Evolutionary conservation across 2,329 filamentous ascomycete species (phyloP), one percentile per base, ranked within the genome.

Genomic region (Cladosporium sp.): DNA sequence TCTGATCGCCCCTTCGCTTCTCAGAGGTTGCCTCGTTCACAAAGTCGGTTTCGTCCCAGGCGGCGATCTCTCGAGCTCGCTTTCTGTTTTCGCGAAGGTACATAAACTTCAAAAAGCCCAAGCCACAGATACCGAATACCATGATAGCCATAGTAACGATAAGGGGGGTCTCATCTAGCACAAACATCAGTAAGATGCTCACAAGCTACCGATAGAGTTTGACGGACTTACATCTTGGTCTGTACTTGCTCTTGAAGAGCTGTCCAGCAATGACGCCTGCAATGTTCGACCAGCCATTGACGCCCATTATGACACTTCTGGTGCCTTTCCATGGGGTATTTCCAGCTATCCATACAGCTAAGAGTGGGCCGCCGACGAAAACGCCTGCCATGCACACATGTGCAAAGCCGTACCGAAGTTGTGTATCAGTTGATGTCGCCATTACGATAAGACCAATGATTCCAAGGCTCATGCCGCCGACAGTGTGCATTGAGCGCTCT

Each of bases 261-360:
- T 48, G 45, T 7, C 45, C 45, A 15, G 45, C 45, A n/a, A 48
- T 48, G 17, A 48, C 45, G 9, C 45, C 45, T 19, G 45, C 45
- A n/a, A 48, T 48, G 25, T 48, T 48, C 19, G 45, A 48, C 45
- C 45, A 48, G 13, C 45, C 45, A 17, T 48, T 48, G n/a, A 48
- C 45, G 6, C 45, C 45, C 45, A 48, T 48, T 4, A 48, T 35
- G 17, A 48, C 45, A 7, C 45, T 48, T 19, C 45, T 32, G 1
- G 45, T 48, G 2, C 45, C 45, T 48, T 48, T 48, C 45, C 45
- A 48, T 3, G 45, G 45, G 9, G 45, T 48, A 10, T 48, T 48
- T 5, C 45, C 45, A 19, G 45, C 45, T 20, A 48, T 17, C 25
- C 25, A 48, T 4, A 48, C 45, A 25, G 45, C 45, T 3, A 48